Base-by-base conservation (phyloP, 768 basidiomycete genomes). In the Megacollybia marginata region DNA sequence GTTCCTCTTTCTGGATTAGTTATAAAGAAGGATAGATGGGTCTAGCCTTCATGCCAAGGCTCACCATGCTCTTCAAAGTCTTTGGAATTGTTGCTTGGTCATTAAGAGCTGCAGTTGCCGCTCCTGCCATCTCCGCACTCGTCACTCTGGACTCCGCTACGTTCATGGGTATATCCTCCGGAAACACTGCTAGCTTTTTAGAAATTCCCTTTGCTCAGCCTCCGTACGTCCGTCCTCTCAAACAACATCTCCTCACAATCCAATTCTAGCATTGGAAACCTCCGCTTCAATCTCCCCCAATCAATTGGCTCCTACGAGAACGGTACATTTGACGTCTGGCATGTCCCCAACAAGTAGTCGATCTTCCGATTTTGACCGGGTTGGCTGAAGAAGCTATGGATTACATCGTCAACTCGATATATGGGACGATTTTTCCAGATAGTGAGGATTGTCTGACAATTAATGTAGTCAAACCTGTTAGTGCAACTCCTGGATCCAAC, bases 161-260 rank as follows among this genome's bases (percentile, higher is more conserved):
- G 0, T 69, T 79, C 59, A 64, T 64, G n/a, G 79, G 79, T 13
- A 55, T 51, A 15, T 55, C 59, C 9, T 61, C 59, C 33, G 67
- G 68, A 3, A 51, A 50, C 2, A 56, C 65, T 10, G 59, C 69
- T 9, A 65, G 67, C 49, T 80, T 74, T 55, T 59, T 76, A 2
- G 77, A 78, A 5, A 76, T 81, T 34, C 79, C 78, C 1, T 81
- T 75, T 49, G 78, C 76, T 13, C 52, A 70, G 55, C 72, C 79
- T n/a, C 76, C 78, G 79, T 81, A 51, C 54, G 73, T 57, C 50
- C n/a, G 28, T 32, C 33, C 42, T 45, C 35, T 15, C 8, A 19
- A 9, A 42, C 13, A 23, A 23, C 2, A 2, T 40, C 15, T 13
- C 15, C 8, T 40, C 38, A 15, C 15, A 40, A 40, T 23, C 15